Evolutionary conservation across 2,329 filamentous ascomycete species (phyloP), one percentile per base, ranked within the genome.

Genomic region (Beauveria sp.): DNA sequence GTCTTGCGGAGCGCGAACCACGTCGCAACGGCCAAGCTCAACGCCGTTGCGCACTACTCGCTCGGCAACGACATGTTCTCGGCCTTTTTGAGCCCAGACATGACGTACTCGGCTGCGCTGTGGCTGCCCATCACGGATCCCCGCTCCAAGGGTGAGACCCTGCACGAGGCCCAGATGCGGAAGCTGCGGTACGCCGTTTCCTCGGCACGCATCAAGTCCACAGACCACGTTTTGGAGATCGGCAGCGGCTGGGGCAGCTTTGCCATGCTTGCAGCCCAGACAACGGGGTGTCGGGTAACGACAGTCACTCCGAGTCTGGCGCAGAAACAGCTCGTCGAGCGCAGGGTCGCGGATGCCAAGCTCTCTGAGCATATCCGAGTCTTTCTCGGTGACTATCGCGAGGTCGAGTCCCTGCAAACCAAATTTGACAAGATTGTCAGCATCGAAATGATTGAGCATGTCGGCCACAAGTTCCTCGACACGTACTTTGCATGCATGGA

Each of bases 401-500:
- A 79, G 28, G 73, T 90, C 5, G 78, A 82, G 1, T 82, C 84
- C 0, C 58, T 54, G n/a, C 74, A 77, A 45, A 75, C 72, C 1
- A 75, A 77, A 0, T 91, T 85, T 66, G 88, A 91, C 72, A 90
- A 90, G 70, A 78, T 91, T 6, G 79, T 91, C 14, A 89, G 86
- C 8, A 89, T 91, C 61, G 89, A 91, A 69, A 91, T 91, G 88
- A 76, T 91, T 30, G 89, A 91, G 74, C 86, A 86, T 1, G 88
- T 91, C 0, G 88, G 88, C 3, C 77, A 81, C 58, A 85, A 88
- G 67, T 90, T 83, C 66, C 72, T 91, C 38, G 77, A 80, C 24
- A 86, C 82, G 2, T 91, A 90, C 69, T 91, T 91, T 69, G 74
- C 77, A 20, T 84, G 82, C 65, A 78, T 91, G 57, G 77, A 90